These are phyloP conservation scores for Trapa bicornis DNA, from an alignment of 345 rosid genomes.

Conservation along the genomic window DNA sequence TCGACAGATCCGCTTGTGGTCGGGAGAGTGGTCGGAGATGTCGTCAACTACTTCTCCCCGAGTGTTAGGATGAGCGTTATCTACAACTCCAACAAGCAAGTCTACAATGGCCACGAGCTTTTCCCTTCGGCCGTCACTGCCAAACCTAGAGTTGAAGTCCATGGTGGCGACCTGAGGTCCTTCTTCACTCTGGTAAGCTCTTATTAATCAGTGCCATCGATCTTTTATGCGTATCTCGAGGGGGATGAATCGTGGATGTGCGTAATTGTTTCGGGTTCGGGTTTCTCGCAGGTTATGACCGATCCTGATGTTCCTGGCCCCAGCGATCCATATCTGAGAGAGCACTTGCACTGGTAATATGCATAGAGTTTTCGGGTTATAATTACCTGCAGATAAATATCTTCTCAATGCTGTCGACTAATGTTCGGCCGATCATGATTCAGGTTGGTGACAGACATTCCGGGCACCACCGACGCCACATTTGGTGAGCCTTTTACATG, in stretches of 20 bases:
- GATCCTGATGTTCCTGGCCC: conserved; percentile 99
- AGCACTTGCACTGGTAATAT: conserved; percentile 83
- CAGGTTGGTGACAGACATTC: conserved; percentile 94
- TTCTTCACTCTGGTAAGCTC: conserved; percentile 78
- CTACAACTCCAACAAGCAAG: conserved; percentile 58
- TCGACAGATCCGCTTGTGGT: conserved; percentile 64
- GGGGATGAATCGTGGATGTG: neutral
- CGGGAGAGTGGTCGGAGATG: conserved; percentile 87
- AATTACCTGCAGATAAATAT: no score
- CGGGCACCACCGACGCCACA: conserved; percentile 87
- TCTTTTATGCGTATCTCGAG: neutral
- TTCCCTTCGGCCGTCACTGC: conserved; percentile 56
- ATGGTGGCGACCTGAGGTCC: conserved; percentile 80
- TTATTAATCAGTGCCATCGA: no score
- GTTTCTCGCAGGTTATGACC: conserved; percentile 56
- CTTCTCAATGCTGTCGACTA: neutral
- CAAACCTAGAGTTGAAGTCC: conserved; percentile 82
- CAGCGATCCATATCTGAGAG: conserved; percentile 86
- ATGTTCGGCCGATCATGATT: conserved; percentile 1
- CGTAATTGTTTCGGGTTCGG: neutral
- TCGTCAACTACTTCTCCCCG: conserved; percentile 48
- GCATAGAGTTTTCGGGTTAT: neutral
- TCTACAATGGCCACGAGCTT: conserved; percentile 83
- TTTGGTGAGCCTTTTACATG: conserved; percentile 43
- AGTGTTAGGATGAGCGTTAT: conserved; percentile 56